Base-by-base conservation (phyloP, 139 green algal species). In the Edaphochlamys debaryana region DNA sequence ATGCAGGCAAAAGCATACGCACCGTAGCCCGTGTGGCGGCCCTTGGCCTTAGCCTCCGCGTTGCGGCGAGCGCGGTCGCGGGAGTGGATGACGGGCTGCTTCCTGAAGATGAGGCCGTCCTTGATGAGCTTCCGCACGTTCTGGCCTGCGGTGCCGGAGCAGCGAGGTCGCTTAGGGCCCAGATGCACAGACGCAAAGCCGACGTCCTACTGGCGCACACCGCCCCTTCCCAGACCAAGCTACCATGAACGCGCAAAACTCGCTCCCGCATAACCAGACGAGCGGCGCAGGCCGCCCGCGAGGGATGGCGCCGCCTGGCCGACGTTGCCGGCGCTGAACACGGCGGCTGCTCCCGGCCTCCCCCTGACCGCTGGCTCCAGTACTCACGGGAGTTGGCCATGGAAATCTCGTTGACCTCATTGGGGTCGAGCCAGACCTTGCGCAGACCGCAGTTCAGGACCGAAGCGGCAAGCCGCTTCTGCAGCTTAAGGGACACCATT, bases 61-160 rank as follows among this genome's bases (percentile, higher is more conserved):
- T 91, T 74, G 42, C 85, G 86, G 56, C 95, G 92, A 48, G 96
- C 95, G 60, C 98, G 94, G 23, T 95, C 86, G 36, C 98, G 93
- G 6, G 97, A 99, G 95, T 99, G 98, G 86, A 99, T 98, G 82
- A 96, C 96, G 67, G 91, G 78, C 36, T 98, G 98, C 94, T 99
- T 99, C 69, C 92, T 91, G 90, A 99, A 99, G 77, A 99, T 94
- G 85, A 99, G 97, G 52, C 98, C 98, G 80, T 99, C 98, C 94
- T 99, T 99, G 17, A 99, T 87, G 56, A 99, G 93, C 94, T 99
- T 99, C 42, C 98, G 87, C 80, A 99, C 96, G 89, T 99, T 99
- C 86, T 99, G 97, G 79, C 97, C 97, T 99, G 95, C 79, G 67
- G 22, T 23, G 45, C 40, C n/a, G 20, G n/a, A 25, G 25, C 19